Percentiles rank a stretch among this genome's conserved stretches.
Evolutionary conservation across 1,139 yeast genomes (phyloP).

Genomic region (Wickerhamomyces sp.): DNA sequence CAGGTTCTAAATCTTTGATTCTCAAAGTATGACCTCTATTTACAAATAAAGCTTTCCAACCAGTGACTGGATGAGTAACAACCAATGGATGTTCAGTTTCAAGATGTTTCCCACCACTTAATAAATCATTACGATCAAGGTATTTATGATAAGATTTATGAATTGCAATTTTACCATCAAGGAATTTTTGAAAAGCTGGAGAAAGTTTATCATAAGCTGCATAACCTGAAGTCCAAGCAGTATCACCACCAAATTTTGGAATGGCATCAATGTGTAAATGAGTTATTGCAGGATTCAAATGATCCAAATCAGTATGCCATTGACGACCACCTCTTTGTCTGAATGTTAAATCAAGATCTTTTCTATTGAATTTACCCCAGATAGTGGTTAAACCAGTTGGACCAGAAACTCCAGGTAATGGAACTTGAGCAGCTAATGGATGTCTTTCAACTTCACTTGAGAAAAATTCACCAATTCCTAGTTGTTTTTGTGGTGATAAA

Average conservation of each 20-base stretch:
- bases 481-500: conserved; percentile 39
- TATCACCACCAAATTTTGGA: conserved; percentile 44
- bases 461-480: conserved; percentile 39
- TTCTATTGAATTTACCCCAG: conserved; percentile 38
- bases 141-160: conserved; percentile 38
- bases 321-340: background rate
- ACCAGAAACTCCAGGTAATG: background rate
- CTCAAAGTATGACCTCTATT: conserved; percentile 37
- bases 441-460: conserved; percentile 37
- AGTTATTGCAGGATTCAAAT: conserved; percentile 31
- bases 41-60: conserved; percentile 46
- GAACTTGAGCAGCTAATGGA: conserved; percentile 36
- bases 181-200: conserved; percentile 40
- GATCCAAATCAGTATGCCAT: conserved; percentile 46
- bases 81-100: conserved; percentile 40
- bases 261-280: conserved; percentile 38
- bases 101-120: conserved; percentile 36
- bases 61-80: conserved; percentile 51
- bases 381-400: conserved; percentile 10
- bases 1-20: conserved; percentile 10
- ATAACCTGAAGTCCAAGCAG: conserved; percentile 46
- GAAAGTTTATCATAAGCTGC: conserved; percentile 47
- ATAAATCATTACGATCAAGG: conserved; percentile 37
- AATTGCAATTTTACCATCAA: conserved; percentile 45
- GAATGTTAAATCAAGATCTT: conserved; percentile 1